Percentiles rank a stretch among this genome's conserved stretches.
Evolutionary conservation across 352 stramenopile genomes (phyloP).

Genomic region (Globisporangium nodosum): DNA sequence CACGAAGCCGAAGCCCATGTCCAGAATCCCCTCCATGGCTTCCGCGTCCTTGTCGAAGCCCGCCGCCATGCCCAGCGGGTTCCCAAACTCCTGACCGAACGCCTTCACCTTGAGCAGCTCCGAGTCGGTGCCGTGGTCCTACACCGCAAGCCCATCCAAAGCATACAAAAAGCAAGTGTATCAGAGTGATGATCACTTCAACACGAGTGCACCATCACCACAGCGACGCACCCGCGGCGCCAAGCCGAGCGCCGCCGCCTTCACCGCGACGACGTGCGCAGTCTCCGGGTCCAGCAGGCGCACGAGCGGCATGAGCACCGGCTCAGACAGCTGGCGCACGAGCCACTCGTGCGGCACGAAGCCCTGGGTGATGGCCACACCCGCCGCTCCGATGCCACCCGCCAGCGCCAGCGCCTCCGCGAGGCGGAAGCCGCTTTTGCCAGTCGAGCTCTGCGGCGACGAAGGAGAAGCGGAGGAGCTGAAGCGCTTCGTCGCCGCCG

Average conservation of each 20-base stretch:
- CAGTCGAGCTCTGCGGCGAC: neutral
- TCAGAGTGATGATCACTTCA: constrained; percentile 3
- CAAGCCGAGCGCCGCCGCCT: constrained; percentile 67
- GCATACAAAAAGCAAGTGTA: neutral
- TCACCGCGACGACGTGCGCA: constrained; percentile 81
- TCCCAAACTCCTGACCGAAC: constrained; percentile 81
- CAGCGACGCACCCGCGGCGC: constrained; percentile 39
- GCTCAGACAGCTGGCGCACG: constrained; percentile 61
- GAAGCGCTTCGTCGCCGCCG: neutral
- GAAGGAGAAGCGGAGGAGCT: neutral
- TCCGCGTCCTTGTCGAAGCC: constrained; percentile 98
- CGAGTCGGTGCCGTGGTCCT: constrained; percentile 46
- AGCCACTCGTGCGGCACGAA: constrained; percentile 73
- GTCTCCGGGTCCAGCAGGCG: constrained; percentile 81
- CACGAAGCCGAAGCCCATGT: constrained; percentile 93
- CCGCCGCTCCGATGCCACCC: constrained; percentile 44
- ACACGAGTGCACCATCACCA: neutral
- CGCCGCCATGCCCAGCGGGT: constrained; percentile 93
- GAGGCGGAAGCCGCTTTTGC: constrained; percentile 6
- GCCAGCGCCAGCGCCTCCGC: constrained; percentile 31
- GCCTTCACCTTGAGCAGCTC: constrained; percentile 44
- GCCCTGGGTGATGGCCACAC: constrained; percentile 55
- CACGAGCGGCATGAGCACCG: constrained; percentile 74
- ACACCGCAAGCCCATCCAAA: neutral
- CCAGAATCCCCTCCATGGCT: constrained; percentile 90